Evolutionary conservation across 352 stramenopile species (phyloP).

Genomic region (Blastocystis sp.): DNA sequence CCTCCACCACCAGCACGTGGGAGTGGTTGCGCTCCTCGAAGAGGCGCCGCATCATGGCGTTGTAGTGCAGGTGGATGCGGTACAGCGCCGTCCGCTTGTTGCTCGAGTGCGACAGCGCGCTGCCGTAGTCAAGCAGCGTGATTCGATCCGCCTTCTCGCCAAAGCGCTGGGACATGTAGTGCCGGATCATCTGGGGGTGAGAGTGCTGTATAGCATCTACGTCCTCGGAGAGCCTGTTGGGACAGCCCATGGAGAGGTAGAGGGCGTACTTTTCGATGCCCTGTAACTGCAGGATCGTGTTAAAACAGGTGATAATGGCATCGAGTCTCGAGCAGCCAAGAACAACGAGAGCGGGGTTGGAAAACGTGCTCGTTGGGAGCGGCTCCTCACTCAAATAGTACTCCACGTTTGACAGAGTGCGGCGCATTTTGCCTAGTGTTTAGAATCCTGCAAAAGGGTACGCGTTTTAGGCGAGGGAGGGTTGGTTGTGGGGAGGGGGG

Average conservation of each 20-base stretch:
- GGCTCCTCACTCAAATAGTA: neutral
- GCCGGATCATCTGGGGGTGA: neutral
- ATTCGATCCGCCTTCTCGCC: too few species aligned
- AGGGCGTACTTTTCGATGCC: slow-evolving; percentile 19
- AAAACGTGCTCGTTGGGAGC: neutral
- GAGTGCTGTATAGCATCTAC: neutral
- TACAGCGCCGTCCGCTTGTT: neutral
- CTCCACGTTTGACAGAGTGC: too few species aligned
- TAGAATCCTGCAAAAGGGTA: too few species aligned
- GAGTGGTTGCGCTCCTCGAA: slow-evolving; percentile 21
- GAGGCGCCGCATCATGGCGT: neutral
- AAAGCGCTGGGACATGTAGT: too few species aligned
- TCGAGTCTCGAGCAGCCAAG: slow-evolving; percentile 16
- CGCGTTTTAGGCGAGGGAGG: too few species aligned
- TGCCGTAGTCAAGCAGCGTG: too few species aligned
- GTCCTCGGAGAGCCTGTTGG: neutral
- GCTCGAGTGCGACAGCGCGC: too few species aligned
- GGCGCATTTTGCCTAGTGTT: too few species aligned
- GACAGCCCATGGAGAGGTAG: slow-evolving; percentile 34
- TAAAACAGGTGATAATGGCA: neutral
- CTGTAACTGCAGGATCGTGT: neutral
- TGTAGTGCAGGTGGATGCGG: slow-evolving; percentile 11
- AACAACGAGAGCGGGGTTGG: slow-evolving; percentile 25
- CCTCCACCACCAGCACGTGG: slow-evolving; percentile 37
- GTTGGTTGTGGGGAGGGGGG: too few species aligned